A percentile compares a stretch with the other conserved stretches of the same genome.
These are phyloP conservation scores for Pseudocercospora eumusae DNA, from an alignment of 2,329 filamentous ascomycete species.

Conservation along the genomic window DNA sequence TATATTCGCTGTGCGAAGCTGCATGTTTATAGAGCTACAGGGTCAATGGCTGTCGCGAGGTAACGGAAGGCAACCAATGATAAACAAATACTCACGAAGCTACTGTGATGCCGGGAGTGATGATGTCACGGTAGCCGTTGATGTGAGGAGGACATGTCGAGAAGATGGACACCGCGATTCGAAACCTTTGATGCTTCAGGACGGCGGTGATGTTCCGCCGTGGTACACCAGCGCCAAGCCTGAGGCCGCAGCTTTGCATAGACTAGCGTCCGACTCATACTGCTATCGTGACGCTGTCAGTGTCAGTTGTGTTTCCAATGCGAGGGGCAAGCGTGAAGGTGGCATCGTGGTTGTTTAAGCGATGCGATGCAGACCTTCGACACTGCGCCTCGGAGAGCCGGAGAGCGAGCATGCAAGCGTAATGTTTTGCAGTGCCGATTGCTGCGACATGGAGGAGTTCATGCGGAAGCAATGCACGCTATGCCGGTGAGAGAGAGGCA, in stretches of 20 bases:
- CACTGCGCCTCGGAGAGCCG: background rate
- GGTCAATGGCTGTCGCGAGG: slow-evolving; percentile 4
- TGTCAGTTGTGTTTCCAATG: slow-evolving; percentile 2
- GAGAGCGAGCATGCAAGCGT: too few relatives aligned
- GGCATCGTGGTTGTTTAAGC: background rate
- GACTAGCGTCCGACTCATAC: slow-evolving; percentile 12
- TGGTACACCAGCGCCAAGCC: background rate
- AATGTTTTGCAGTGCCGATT: slow-evolving; percentile 4
- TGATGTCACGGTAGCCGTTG: slow-evolving; percentile 7
- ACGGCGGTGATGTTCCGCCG: background rate
- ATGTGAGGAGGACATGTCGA: background rate
- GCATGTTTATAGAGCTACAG: slow-evolving; percentile 3
- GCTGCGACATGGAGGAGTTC: slow-evolving; percentile 2
- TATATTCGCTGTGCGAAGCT: background rate
- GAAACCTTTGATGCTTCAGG: background rate
- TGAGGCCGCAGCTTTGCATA: background rate
- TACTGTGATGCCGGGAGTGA: slow-evolving; percentile 4
- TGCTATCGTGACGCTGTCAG: too few relatives aligned
- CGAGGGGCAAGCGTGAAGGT: background rate
- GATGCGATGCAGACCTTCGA: background rate
- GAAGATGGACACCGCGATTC: background rate
- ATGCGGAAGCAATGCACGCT: slow-evolving; percentile 4
- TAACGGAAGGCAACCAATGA: background rate
- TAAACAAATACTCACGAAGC: slow-evolving; percentile 4
- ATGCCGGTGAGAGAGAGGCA: background rate